A percentile compares a stretch with the other conserved stretches of the same genome.
These are phyloP conservation scores for Pluteus cervinus DNA, from an alignment of 768 basidiomycete species.

Conservation along the genomic window DNA sequence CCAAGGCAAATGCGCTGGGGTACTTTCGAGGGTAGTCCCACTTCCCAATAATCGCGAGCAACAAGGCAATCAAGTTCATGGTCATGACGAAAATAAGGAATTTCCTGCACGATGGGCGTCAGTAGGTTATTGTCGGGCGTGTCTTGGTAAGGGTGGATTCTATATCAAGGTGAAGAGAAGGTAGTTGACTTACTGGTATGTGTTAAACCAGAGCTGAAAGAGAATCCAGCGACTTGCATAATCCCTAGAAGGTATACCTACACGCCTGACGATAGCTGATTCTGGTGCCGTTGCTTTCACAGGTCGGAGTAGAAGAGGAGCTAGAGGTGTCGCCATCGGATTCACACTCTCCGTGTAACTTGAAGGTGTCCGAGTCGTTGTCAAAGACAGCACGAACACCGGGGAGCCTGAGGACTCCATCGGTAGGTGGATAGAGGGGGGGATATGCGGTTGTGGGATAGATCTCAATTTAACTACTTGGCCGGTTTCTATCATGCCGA, in stretches of 20 bases:
- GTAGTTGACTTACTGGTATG: slow-evolving; percentile 49
- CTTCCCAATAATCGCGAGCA: slow-evolving; percentile 52
- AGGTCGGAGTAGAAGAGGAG: slow-evolving; percentile 1
- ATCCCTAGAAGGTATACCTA: slow-evolving; percentile 2
- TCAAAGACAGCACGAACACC: no score
- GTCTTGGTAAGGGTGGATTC: no score
- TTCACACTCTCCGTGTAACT: no score
- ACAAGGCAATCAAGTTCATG: slow-evolving; percentile 54
- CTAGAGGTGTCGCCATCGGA: no score
- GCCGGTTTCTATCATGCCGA: no score
- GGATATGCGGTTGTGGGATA: no score
- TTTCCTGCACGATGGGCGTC: slow-evolving; percentile 41
- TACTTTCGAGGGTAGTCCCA: slow-evolving; percentile 66
- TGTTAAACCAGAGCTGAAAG: slow-evolving; percentile 72
- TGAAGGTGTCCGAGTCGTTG: no score
- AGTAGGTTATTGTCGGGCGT: no score
- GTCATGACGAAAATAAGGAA: slow-evolving; percentile 62
- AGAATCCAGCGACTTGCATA: slow-evolving; percentile 47
- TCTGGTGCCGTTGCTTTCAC: no score
- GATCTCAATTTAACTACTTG: no score
- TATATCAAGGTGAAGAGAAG: background rate
- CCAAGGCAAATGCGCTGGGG: slow-evolving; percentile 66
- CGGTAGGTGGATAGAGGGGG: slow-evolving; percentile 15
- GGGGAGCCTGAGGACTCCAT: slow-evolving; percentile 9
- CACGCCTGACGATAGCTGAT: no score